Percentiles rank a stretch among this genome's conserved stretches.
Evolutionary conservation across 352 stramenopile genomes (phyloP).

Genomic region (Globisporangium irregulare): DNA sequence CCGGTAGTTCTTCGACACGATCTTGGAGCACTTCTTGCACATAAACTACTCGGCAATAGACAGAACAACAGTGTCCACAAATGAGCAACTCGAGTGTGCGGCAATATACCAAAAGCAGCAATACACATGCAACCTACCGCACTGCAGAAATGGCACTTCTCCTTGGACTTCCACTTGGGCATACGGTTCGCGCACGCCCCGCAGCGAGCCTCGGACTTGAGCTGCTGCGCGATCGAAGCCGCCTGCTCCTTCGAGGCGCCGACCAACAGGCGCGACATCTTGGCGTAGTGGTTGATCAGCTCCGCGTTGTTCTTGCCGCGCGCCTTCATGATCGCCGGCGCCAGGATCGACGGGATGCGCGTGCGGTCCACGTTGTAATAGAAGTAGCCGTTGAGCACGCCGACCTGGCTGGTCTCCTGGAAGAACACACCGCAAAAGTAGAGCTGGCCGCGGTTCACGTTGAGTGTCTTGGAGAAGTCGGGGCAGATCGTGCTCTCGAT

Average conservation of each 20-base stretch:
- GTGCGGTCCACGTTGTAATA: constrained; percentile 57
- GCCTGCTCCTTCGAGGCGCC: constrained; percentile 27
- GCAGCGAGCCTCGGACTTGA: constrained; percentile 57
- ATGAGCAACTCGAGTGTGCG: neutral
- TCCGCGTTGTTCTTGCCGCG: constrained; percentile 55
- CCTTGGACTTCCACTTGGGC: constrained; percentile 53
- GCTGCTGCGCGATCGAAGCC: constrained; percentile 38
- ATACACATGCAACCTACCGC: constrained; percentile 40
- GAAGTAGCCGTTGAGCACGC: constrained; percentile 52
- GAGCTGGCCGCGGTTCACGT: constrained; percentile 50
- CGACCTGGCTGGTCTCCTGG: constrained; percentile 46
- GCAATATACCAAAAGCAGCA: neutral
- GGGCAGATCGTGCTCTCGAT: constrained; percentile 63
- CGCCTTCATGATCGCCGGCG: constrained; percentile 52
- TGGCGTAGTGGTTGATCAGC: constrained; percentile 72
- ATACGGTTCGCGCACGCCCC: constrained; percentile 58
- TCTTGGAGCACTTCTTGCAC: constrained; percentile 64
- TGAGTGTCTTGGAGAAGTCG: constrained; percentile 33
- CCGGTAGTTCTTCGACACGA: constrained; percentile 58
- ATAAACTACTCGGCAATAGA: constrained; percentile 41
- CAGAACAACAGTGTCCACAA: constrained; percentile 2
- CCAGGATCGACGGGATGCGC: constrained; percentile 40
- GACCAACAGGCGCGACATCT: constrained; percentile 42
- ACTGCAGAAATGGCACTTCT: constrained; percentile 56
- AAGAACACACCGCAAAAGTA: constrained; percentile 71